Percentiles rank a stretch among this genome's conserved stretches.
Evolutionary conservation across 768 basidiomycete genomes (phyloP).

Genomic region (Calocera cornea): DNA sequence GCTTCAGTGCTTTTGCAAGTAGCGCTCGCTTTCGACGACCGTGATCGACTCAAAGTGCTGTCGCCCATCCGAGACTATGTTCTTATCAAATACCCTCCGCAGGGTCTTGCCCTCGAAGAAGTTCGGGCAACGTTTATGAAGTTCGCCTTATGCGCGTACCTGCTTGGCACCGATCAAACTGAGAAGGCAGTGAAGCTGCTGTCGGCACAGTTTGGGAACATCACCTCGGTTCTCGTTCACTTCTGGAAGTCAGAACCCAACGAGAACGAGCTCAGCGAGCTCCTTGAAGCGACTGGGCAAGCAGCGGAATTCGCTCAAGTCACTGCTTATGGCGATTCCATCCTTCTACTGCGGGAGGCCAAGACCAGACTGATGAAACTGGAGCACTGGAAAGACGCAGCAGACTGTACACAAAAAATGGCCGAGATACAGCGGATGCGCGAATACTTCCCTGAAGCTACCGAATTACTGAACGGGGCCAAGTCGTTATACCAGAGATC

Average conservation of each 20-base stretch:
- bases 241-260: background rate
- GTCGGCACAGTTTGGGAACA: background rate
- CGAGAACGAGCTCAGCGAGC: too few species aligned
- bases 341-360: too few species aligned
- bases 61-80: background rate
- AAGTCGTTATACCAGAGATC: background rate
- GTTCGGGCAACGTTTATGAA: background rate
- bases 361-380: too few species aligned
- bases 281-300: background rate
- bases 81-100: background rate
- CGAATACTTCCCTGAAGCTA: background rate
- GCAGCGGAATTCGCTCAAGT: background rate
- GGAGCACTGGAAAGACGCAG: too few species aligned
- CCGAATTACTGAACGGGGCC: background rate
- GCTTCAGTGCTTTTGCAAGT: background rate
- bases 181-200: background rate
- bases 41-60: background rate
- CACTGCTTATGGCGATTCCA: background rate
- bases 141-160: background rate
- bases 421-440: too few species aligned
- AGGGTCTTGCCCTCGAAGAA: background rate
- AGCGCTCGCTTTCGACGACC: background rate
- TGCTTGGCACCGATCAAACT: background rate
- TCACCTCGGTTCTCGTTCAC: background rate
- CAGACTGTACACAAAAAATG: too few species aligned